Conservation (phyloP, 257 asterid genomes). For the Henckelia pumila region DNA sequence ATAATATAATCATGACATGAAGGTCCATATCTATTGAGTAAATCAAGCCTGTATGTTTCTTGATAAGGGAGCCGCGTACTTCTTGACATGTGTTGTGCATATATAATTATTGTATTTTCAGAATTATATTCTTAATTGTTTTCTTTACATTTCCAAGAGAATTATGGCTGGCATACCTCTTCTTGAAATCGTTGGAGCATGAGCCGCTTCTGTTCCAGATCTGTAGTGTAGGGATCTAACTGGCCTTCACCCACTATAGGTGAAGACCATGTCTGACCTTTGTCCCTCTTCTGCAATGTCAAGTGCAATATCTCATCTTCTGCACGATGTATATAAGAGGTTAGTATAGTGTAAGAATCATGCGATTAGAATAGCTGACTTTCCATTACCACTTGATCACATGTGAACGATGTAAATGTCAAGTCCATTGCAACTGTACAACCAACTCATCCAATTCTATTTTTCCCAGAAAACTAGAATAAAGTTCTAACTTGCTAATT, state of each 20-base stretch:
- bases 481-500: not conserved
- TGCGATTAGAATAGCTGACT: not conserved
- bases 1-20: not conserved
- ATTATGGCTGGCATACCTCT: constrained; percentile 53
- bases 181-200: constrained; percentile 98
- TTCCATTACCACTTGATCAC: constrained; percentile 1
- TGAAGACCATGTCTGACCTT: constrained; percentile 92
- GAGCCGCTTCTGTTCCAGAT: constrained; percentile 90
- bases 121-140: too few species aligned
- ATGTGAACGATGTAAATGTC: not conserved
- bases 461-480: not conserved
- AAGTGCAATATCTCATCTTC: constrained; percentile 89
- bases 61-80: not conserved
- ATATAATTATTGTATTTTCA: too few species aligned
- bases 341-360: constrained; percentile 5
- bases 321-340: constrained; percentile 33
- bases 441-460: not conserved
- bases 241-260: constrained; percentile 83
- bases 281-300: constrained; percentile 94
- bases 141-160: constrained; percentile 12
- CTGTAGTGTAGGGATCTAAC: constrained; percentile 78
- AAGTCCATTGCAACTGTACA: constrained; percentile 4
- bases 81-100: too few species aligned
- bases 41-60: not conserved
- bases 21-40: not conserved